Conservation (phyloP, 495 filamentous ascomycete genomes). For the Daldinia loculata region DNA sequence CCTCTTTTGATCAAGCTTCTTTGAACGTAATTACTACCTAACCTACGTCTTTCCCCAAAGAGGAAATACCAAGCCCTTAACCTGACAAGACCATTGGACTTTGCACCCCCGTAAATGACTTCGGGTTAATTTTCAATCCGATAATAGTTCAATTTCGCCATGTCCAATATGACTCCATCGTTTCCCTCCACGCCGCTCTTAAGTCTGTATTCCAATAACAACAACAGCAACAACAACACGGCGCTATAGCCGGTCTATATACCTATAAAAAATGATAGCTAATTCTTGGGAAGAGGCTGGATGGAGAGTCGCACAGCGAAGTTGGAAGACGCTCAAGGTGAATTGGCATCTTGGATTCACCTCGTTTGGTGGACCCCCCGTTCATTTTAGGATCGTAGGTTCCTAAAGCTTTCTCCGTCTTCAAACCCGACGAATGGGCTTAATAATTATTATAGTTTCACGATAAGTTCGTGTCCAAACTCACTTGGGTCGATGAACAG, state of each 20-base stretch:
- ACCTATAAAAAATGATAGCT: background rate
- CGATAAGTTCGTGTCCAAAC: conserved; percentile 69
- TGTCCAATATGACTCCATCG: background rate
- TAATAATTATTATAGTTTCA: conserved; percentile 55
- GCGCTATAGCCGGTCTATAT: background rate
- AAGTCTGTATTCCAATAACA: background rate
- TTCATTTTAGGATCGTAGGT: conserved; percentile 72
- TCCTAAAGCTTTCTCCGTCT: background rate
- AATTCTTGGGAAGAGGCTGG: background rate
- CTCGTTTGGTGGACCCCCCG: conserved; percentile 74
- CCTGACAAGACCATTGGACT: background rate
- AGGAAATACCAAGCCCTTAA: conserved; percentile 1
- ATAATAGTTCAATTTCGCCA: background rate
- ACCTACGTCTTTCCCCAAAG: background rate
- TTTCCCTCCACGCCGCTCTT: background rate
- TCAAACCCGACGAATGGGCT: background rate
- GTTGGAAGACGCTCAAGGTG: conserved; percentile 42
- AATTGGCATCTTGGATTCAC: conserved; percentile 78
- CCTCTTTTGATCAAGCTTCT: too few species aligned
- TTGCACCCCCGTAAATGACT: too few species aligned
- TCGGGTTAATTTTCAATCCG: background rate
- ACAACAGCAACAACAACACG: too few species aligned
- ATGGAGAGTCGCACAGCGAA: background rate
- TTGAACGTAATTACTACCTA: background rate
- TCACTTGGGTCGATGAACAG: conserved; percentile 79